Evolutionary conservation across 495 filamentous ascomycete species (phyloP).

Genomic region (Penicillium herquei): DNA sequence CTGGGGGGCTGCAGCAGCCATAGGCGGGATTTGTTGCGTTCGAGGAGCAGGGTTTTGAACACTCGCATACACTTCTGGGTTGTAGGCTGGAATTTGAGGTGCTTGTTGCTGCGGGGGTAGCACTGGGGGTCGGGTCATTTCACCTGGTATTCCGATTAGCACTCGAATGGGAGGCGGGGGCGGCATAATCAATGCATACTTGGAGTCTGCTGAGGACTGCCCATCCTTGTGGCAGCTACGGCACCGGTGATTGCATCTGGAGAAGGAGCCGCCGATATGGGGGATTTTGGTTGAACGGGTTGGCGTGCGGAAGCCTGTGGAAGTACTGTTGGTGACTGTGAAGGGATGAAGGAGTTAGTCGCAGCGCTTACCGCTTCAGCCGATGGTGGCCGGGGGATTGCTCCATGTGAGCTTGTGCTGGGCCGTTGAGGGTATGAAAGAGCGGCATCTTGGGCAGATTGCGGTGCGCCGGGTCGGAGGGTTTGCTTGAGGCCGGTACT

Average conservation of each 20-base stretch:
- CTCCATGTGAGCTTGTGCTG: slow-evolving; percentile 50
- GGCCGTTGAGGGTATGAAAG: slow-evolving; percentile 44
- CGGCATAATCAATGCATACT: slow-evolving; percentile 24
- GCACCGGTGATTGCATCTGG: slow-evolving; percentile 38
- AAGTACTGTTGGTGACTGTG: slow-evolving; percentile 42
- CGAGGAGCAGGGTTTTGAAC: slow-evolving; percentile 45
- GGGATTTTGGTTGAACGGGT: slow-evolving; percentile 36
- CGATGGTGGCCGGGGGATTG: slow-evolving; percentile 44
- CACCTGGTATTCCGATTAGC: slow-evolving; percentile 17
- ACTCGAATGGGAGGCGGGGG: neutral
- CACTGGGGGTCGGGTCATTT: slow-evolving; percentile 45
- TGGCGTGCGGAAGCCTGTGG: slow-evolving; percentile 30
- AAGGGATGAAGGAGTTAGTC: slow-evolving; percentile 41
- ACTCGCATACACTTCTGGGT: slow-evolving; percentile 69
- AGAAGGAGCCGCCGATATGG: slow-evolving; percentile 28
- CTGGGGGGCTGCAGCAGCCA: slow-evolving; percentile 11
- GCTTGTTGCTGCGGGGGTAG: slow-evolving; percentile 25
- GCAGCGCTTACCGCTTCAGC: slow-evolving; percentile 48
- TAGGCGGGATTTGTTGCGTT: slow-evolving; percentile 29
- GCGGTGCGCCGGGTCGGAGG: slow-evolving; percentile 56
- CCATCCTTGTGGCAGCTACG: slow-evolving; percentile 1
- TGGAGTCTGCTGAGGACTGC: slow-evolving; percentile 32
- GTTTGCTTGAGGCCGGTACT: slow-evolving; percentile 62
- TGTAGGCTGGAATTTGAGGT: slow-evolving; percentile 61
- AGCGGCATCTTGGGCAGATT: slow-evolving; percentile 48